phyloP scores from a whole-genome alignment of 352 stramenopile species.

The Globisporangium spinosum region DNA sequence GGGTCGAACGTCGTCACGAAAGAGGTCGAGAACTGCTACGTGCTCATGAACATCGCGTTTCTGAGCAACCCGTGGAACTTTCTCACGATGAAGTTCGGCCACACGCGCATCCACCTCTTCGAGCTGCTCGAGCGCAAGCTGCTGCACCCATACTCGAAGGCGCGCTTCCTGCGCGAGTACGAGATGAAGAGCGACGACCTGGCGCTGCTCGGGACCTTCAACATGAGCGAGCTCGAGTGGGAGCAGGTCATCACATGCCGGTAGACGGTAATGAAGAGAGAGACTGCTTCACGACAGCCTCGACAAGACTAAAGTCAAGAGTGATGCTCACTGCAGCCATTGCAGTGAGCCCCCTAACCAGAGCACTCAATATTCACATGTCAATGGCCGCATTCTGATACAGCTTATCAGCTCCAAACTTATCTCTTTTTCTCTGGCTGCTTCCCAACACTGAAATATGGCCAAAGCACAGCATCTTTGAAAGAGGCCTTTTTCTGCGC shows the following conservation, averaged over 20 bases:
- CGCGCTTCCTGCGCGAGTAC: conserved; percentile 49
- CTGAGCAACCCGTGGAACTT: conserved; percentile 55
- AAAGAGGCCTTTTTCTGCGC: not conserved
- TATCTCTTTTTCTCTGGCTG: no score
- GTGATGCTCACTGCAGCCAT: no score
- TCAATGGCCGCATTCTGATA: no score
- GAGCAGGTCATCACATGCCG: conserved; percentile 47
- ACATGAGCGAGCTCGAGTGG: conserved; percentile 44
- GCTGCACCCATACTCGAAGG: conserved; percentile 45
- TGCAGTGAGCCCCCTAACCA: no score
- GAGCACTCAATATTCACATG: no score
- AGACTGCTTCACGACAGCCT: not conserved
- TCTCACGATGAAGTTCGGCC: conserved; percentile 41
- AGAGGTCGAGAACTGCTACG: conserved; percentile 28
- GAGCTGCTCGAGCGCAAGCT: conserved; percentile 34
- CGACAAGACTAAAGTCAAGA: no score
- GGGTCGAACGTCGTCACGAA: conserved; percentile 13
- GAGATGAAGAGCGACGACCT: conserved; percentile 37
- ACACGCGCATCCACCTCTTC: conserved; percentile 44
- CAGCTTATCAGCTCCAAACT: no score
- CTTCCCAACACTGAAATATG: not conserved
- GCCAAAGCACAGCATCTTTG: not conserved
- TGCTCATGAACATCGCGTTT: conserved; percentile 62
- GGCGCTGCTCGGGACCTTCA: conserved; percentile 41
- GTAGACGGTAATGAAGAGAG: conserved; percentile 13